phyloP scores from a whole-genome alignment of 164 flowering plant genomes.

The Cinnamomum micranthum region DNA sequence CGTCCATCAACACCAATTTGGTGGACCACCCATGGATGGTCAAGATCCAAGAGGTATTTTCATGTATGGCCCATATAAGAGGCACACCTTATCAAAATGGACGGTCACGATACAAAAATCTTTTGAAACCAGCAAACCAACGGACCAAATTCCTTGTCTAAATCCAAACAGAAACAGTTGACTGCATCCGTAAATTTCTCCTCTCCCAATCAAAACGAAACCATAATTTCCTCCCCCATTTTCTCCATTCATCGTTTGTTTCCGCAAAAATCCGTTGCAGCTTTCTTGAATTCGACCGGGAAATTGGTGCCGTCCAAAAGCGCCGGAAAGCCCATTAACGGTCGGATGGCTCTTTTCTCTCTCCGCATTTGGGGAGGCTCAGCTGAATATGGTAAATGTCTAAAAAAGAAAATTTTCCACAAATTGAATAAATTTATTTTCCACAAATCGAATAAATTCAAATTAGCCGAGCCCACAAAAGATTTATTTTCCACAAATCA shows the following conservation, averaged over 20 bases:
- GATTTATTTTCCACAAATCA: no score
- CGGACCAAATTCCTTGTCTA: background rate
- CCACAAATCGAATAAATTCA: no score
- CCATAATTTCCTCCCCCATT: background rate
- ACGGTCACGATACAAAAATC: no score
- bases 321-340: background rate
- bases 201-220: background rate
- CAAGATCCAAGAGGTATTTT: no score
- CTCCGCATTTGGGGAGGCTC: background rate
- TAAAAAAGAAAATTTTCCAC: no score
- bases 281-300: background rate
- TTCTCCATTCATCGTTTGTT: background rate
- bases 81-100: no score
- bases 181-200: background rate
- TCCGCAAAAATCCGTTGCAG: background rate
- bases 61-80: no score
- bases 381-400: background rate
- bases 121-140: no score
- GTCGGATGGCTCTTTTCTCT: background rate
- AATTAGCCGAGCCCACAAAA: no score
- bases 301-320: background rate
- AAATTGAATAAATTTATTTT: no score
- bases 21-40: no score
- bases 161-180: background rate
- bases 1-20: no score